phyloP scores from a whole-genome alignment of 2,329 filamentous ascomycete species.

The Arthrobotrys iridis region DNA sequence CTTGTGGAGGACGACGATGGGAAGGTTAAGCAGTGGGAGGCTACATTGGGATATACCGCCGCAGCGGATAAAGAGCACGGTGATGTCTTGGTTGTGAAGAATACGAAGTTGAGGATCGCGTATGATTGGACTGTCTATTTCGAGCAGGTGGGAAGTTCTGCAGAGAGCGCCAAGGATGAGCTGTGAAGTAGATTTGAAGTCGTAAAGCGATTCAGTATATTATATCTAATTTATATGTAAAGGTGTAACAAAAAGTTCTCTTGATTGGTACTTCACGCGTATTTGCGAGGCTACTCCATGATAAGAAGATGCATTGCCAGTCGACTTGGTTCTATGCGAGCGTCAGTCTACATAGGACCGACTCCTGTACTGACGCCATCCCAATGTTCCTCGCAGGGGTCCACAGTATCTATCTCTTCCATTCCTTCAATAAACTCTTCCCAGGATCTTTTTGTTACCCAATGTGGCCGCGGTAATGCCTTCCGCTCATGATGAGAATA shows the following conservation, averaged over 20 bases:
- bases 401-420: neutral
- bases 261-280: too few relatives aligned
- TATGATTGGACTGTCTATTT: slow-evolving; percentile 70
- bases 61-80: slow-evolving; percentile 66
- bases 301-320: too few relatives aligned
- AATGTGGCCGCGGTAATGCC: neutral
- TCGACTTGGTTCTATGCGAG: too few relatives aligned
- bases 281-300: too few relatives aligned
- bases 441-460: neutral
- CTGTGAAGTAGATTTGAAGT: neutral
- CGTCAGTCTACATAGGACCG: too few relatives aligned
- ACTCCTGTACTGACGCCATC: too few relatives aligned
- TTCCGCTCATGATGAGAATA: neutral
- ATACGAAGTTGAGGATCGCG: slow-evolving; percentile 70
- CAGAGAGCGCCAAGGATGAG: slow-evolving; percentile 11
- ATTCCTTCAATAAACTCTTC: neutral
- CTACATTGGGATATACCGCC: slow-evolving; percentile 71
- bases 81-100: slow-evolving; percentile 68
- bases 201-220: neutral
- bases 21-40: slow-evolving; percentile 65
- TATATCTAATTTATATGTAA: neutral
- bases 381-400: neutral
- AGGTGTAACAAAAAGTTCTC: neutral
- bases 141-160: slow-evolving; percentile 62
- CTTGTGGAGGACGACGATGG: slow-evolving; percentile 64